Percentiles rank a stretch among this genome's conserved stretches.
Conservation (phyloP, 805 yeast species). For the Ogataea wickerhamii region DNA sequence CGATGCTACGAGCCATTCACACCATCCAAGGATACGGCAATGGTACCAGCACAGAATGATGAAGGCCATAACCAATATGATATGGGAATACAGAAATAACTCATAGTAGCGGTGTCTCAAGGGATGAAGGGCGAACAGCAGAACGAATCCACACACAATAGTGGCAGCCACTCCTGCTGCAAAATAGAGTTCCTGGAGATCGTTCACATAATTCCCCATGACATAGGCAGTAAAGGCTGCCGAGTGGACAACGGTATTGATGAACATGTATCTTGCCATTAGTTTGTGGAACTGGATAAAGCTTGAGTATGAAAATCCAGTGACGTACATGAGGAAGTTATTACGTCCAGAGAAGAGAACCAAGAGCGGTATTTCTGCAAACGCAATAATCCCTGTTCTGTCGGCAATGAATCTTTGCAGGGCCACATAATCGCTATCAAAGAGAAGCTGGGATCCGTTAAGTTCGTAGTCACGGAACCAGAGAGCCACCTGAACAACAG, state of each 20-base stretch:
- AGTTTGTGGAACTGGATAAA: constrained; percentile 61
- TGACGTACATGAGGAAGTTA: constrained; percentile 39
- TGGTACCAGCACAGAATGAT: constrained; percentile 59
- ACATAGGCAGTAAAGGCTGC: constrained; percentile 29
- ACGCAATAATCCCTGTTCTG: constrained; percentile 41
- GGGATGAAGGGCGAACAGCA: constrained; percentile 46
- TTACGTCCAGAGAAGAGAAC: constrained; percentile 49
- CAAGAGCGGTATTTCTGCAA: constrained; percentile 38
- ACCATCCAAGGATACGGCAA: constrained; percentile 36
- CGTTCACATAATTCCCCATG: constrained; percentile 7
- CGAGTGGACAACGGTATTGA: constrained; percentile 40
- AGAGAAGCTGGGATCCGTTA: constrained; percentile 19
- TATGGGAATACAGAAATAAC: constrained; percentile 54
- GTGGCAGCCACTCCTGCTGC: constrained; percentile 40
- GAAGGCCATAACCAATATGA: constrained; percentile 50
- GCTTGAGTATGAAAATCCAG: constrained; percentile 41
- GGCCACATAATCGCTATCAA: constrained; percentile 32
- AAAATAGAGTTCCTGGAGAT: constrained; percentile 16
- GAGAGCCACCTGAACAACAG: constrained; percentile 24
- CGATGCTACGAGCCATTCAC: constrained; percentile 34
- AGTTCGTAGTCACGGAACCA: constrained; percentile 18
- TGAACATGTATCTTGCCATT: constrained; percentile 49
- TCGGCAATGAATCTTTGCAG: constrained; percentile 29
- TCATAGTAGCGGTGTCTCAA: constrained; percentile 59
- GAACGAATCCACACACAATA: constrained; percentile 38